phyloP scores from a whole-genome alignment of 805 yeast genomes.

The Yamadazyma akitaensis region DNA sequence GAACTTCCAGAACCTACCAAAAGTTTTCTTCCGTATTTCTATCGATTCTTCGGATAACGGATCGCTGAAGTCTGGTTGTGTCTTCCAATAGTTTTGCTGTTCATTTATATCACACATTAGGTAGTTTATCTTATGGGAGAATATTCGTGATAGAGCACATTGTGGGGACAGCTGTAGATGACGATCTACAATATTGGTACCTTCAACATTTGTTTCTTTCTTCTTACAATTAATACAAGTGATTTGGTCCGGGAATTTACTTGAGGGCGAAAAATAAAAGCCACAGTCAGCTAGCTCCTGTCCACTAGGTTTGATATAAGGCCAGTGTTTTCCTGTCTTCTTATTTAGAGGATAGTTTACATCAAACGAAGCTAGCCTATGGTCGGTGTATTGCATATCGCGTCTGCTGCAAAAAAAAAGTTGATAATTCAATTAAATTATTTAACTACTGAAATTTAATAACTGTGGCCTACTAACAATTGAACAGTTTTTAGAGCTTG shows the following conservation, averaged over 20 bases:
- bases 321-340: slow-evolving; percentile 19
- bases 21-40: slow-evolving; percentile 37
- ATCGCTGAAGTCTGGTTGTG: slow-evolving; percentile 24
- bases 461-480: slow-evolving; percentile 70
- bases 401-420: slow-evolving; percentile 3
- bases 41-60: slow-evolving; percentile 30
- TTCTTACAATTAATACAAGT: slow-evolving; percentile 58
- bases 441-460: neutral
- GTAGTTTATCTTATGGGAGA: slow-evolving; percentile 12
- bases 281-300: slow-evolving; percentile 52
- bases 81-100: slow-evolving; percentile 14
- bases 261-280: slow-evolving; percentile 54
- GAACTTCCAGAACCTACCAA: slow-evolving; percentile 42
- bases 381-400: slow-evolving; percentile 20
- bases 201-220: slow-evolving; percentile 22
- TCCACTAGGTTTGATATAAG: slow-evolving; percentile 15
- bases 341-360: slow-evolving; percentile 14
- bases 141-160: slow-evolving; percentile 18
- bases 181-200: slow-evolving; percentile 16
- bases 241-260: slow-evolving; percentile 45
- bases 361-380: slow-evolving; percentile 20
- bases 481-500: slow-evolving; percentile 97
- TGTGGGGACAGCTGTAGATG: slow-evolving; percentile 19
- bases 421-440: neutral
- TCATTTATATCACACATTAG: slow-evolving; percentile 2